Evolutionary conservation across 2,329 filamentous ascomycete genomes (phyloP).

Genomic region (Truncatella angustata): DNA sequence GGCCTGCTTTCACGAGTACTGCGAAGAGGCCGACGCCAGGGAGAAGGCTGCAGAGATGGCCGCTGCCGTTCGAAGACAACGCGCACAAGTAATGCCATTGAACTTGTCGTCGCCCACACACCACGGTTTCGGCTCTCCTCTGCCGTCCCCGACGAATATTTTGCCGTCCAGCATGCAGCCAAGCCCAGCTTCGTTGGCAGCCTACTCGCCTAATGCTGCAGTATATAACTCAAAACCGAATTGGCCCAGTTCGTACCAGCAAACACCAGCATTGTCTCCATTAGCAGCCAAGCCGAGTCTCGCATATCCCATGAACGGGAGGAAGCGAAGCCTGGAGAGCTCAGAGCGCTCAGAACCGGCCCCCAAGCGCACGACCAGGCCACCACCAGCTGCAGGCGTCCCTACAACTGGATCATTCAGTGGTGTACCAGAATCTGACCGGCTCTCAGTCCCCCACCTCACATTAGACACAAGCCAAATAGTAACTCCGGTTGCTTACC

Average conservation of each 20-base stretch:
- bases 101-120: slow-evolving; percentile 41
- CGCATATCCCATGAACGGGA: slow-evolving; percentile 33
- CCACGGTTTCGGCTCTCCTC: slow-evolving; percentile 41
- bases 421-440: slow-evolving; percentile 31
- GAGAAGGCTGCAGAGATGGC: slow-evolving; percentile 16
- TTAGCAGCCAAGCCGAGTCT: slow-evolving; percentile 45
- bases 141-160: slow-evolving; percentile 46
- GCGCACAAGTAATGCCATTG: slow-evolving; percentile 28
- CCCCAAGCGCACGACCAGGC: slow-evolving; percentile 46
- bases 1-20: slow-evolving; percentile 79
- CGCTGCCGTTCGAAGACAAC: slow-evolving; percentile 24
- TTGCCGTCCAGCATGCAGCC: slow-evolving; percentile 30
- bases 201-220: slow-evolving; percentile 39
- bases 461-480: slow-evolving; percentile 55
- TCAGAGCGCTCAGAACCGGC: slow-evolving; percentile 50
- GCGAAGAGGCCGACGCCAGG: slow-evolving; percentile 61
- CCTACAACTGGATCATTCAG: slow-evolving; percentile 21
- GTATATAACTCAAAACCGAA: slow-evolving; percentile 23
- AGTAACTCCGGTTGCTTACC: slow-evolving; percentile 25
- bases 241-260: slow-evolving; percentile 38
- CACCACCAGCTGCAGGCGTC: slow-evolving; percentile 22
- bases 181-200: slow-evolving; percentile 33
- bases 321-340: slow-evolving; percentile 53
- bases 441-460: slow-evolving; percentile 71
- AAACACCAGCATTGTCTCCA: slow-evolving; percentile 43